Evolutionary conservation across 1,139 yeast genomes (phyloP), one percentile per base, ranked within the genome.

Genomic region (Blastobotrys indianensis): DNA sequence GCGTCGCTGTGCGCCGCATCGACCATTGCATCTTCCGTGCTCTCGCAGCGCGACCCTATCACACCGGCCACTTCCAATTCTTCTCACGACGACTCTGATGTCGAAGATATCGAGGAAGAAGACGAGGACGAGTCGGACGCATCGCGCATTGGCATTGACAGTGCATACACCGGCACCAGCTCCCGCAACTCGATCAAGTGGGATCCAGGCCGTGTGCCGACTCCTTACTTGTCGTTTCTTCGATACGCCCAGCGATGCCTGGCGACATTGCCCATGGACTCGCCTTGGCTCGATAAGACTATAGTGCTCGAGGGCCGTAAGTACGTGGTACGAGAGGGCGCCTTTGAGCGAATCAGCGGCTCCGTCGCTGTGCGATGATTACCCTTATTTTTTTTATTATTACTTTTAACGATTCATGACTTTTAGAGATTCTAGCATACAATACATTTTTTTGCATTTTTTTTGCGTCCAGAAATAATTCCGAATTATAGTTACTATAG

Each of bases 261-360:
- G 10, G 54, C 60, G 8, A 44, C 62, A 4, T 51, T 63, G 20
- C 60, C 64, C 2, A 55, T 62, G 5, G 52, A 62, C 31, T 49
- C 65, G n/a, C 53, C 65, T 4, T 63, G 67, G 67, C 51, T 55
- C n/a, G 55, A 61, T 50, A 61, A 61, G 53, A 51, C 55, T 35
- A 50, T 58, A 30, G 44, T 57, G 41, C 48, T 49, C 40, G 51
- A 55, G 39, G 58, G 64, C 39, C 46, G 42, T 32, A 56, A 54
- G 49, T 57, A 49, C 46, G 38, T 57, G 32, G 62, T 60, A 9
- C 51, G 55, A 5, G 49, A 49, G 11, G 48, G 46, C 30, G 28
- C 28, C 12, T 45, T 42, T 30, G 51, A 48, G 35, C 38, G 42
- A 4, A 8, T 42, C 17, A 33, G 45, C 32, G 35, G 41, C 12